Conservation (phyloP, 2,329 filamentous ascomycete genomes). For the Colletotrichum eleusines region DNA sequence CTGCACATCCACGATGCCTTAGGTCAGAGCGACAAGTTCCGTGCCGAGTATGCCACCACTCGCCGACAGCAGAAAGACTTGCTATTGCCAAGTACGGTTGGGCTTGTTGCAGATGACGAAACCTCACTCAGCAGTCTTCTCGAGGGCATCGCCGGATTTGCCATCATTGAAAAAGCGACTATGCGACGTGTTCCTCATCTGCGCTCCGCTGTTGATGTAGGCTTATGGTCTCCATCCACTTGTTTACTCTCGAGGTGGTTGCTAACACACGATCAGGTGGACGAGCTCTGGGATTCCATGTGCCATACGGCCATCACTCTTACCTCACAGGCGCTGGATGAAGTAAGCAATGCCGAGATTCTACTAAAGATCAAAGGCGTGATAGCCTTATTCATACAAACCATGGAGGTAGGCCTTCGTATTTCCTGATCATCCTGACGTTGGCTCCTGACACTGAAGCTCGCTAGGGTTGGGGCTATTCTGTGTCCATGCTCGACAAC, state of each 20-base stretch:
- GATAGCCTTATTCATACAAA: conserved; percentile 94
- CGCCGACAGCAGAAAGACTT: conserved; percentile 92
- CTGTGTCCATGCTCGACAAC: conserved; percentile 82
- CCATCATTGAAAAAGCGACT: conserved; percentile 94
- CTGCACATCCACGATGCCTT: conserved; percentile 96
- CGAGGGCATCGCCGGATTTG: conserved; percentile 95
- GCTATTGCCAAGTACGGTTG: conserved; percentile 81
- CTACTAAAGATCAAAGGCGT: conserved; percentile 95
- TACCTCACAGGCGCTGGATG: conserved; percentile 81
- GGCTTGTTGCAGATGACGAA: conserved; percentile 84
- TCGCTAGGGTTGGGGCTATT: conserved; percentile 85
- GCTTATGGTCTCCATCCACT: conserved; percentile 46
- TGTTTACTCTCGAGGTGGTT: neutral
- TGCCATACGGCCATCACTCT: conserved; percentile 87
- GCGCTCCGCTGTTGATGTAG: conserved; percentile 83
- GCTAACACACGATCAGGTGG: conserved; percentile 70
- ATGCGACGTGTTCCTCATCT: conserved; percentile 89
- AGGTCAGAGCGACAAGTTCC: conserved; percentile 91
- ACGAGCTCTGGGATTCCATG: conserved; percentile 99
- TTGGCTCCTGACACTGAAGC: conserved; percentile 32
- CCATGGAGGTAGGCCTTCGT: conserved; percentile 81
- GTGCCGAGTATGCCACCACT: conserved; percentile 91
- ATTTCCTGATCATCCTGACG: neutral
- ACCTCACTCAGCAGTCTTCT: conserved; percentile 88
- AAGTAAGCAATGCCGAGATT: conserved; percentile 88